phyloP scores from a whole-genome alignment of 208 protist genomes.

The Acanthamoeba castellanii region DNA sequence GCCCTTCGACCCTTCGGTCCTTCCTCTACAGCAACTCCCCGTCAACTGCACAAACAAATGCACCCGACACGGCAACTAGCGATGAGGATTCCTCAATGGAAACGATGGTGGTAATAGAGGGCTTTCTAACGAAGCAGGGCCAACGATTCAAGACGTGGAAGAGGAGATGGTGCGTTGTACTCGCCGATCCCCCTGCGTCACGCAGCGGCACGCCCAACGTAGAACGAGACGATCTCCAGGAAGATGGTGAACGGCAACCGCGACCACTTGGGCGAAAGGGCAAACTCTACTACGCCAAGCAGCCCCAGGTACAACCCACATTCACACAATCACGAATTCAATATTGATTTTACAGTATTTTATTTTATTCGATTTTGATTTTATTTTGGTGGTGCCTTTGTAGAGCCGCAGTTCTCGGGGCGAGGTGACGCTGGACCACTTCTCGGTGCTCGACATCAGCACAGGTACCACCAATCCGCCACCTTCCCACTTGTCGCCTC shows the following conservation, averaged over 20 bases:
- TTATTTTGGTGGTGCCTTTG: neutral
- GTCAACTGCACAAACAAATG: neutral
- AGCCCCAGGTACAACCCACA: neutral
- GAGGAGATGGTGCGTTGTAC: neutral
- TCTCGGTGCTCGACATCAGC: slow-evolving; percentile 13
- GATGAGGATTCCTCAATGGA: neutral
- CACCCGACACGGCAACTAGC: neutral
- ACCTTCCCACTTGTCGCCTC: no score
- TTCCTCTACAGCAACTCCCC: neutral
- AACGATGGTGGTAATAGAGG: neutral
- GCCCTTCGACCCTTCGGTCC: neutral
- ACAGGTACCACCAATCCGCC: neutral
- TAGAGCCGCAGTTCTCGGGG: neutral
- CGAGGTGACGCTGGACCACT: slow-evolving; percentile 27
- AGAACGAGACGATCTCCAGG: neutral
- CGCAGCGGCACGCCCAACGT: neutral
- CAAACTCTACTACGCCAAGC: slow-evolving; percentile 29
- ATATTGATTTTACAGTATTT: neutral
- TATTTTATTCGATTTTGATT: neutral
- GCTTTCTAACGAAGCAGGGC: slow-evolving; percentile 37
- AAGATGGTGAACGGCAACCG: no score
- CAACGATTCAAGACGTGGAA: slow-evolving; percentile 49
- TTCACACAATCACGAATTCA: neutral
- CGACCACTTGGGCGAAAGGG: neutral
- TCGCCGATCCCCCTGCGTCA: neutral